Evolutionary conservation across 176 grass and related monocot genomes (phyloP), one percentile per base, ranked within the genome.

Genomic region (barley (Hordeum vulgare)): DNA sequence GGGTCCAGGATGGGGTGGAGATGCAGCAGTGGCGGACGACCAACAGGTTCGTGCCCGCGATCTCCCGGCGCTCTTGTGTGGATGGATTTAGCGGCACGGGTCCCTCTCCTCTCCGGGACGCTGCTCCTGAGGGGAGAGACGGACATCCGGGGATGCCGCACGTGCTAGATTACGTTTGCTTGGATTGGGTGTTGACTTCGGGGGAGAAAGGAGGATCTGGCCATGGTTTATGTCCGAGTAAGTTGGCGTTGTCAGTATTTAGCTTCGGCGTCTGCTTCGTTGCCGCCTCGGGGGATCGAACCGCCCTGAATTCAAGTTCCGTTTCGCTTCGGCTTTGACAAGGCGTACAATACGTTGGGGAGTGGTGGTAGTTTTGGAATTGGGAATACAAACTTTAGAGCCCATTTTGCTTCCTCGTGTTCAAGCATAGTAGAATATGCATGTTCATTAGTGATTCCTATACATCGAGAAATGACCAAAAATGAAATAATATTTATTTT

Each of bases 11-110:
- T n/a, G n/a, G n/a, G n/a, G n/a, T n/a, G 76, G 93, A 96, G 93
- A 90, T 96, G 93, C 90, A 88, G 93, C 90, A 88, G 91, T 69
- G 93, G 80, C 64, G 93, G 66, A 83, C 83, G 5, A 86, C 54
- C 70, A 96, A 89, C 71, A 83, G 90, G 90, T 91, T 31, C 24
- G 37, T 25, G 28, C 3, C 2, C 2, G 12, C 23, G 26, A 0
- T 10, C 37, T 53, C 57, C 66, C 39, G 1, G 56, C 59, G 2
- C 27, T n/a, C n/a, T 26, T 5, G 4, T 18, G 21, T 7, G 1
- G 23, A 7, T 53, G 25, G 17, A 25, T 28, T 59, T 1, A 7
- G 29, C 66, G 2, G 21, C 66, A 34, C 24, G 10, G 59, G 10
- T n/a, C n/a, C n/a, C n/a, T n/a, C n/a, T 4, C 57, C 34, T 45